A percentile compares a stretch with the other conserved stretches of the same genome.
Evolutionary conservation across 108 stramenopile genomes (phyloP).

Genomic region (Conticribra guillardii): DNA sequence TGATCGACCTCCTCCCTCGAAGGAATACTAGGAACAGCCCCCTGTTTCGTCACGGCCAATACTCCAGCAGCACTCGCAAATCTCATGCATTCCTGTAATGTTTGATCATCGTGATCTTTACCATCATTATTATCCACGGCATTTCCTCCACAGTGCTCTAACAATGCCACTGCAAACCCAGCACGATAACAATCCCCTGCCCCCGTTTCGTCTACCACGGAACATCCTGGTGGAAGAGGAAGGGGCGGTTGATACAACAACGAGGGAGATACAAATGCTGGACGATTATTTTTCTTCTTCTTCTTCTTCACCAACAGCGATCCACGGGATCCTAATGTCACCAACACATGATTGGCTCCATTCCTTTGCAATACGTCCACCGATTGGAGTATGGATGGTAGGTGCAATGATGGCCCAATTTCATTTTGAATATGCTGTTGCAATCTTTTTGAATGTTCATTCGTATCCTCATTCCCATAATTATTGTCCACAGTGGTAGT

Average conservation of each 20-base stretch:
- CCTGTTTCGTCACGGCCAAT: slow-evolving; percentile 63
- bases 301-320: slow-evolving; percentile 52
- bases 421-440: slow-evolving; percentile 22
- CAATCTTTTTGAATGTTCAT: background rate
- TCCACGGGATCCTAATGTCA: slow-evolving; percentile 68
- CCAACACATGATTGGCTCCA: slow-evolving; percentile 72
- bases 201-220: slow-evolving; percentile 82
- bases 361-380: slow-evolving; percentile 40
- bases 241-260: slow-evolving; percentile 49
- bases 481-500: too few species aligned
- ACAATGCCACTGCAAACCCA: slow-evolving; percentile 76
- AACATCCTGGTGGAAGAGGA: slow-evolving; percentile 21
- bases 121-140: background rate
- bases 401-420: slow-evolving; percentile 22
- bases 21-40: slow-evolving; percentile 68
- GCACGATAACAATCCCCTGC: slow-evolving; percentile 89
- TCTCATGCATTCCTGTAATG: slow-evolving; percentile 51
- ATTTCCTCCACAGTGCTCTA: slow-evolving; percentile 40
- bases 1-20: slow-evolving; percentile 52
- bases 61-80: slow-evolving; percentile 81
- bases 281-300: background rate
- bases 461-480: background rate
- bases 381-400: slow-evolving; percentile 7
- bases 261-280: background rate
- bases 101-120: slow-evolving; percentile 21